Evolutionary conservation across 805 yeast species (phyloP), one percentile per base, ranked within the genome.

Genomic region (Wickerhamiella dianesei): DNA sequence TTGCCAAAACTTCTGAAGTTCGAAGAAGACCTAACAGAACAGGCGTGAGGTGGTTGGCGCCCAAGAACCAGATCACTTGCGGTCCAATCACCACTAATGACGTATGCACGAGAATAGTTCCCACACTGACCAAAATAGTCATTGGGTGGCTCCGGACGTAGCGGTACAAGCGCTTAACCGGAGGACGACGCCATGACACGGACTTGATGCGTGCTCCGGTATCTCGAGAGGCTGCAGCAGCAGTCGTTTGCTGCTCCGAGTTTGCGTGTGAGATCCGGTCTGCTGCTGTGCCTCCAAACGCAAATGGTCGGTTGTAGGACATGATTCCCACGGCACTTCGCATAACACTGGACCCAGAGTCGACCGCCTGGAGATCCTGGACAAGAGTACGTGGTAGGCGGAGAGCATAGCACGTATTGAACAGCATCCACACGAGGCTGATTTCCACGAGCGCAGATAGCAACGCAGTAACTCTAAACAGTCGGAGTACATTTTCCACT

Each of bases 391-490:
- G 49, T 9, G 59, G 57, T 6, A 56, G 46, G 32, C 52, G 46
- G 35, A 57, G 48, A 1, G 59, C 60, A 44, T 50, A 57, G 50
- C 60, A 57, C 1, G 59, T 54, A 5, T 46, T 22, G 45, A 49
- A 52, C 25, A 57, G 53, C 46, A 49, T 53, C 40, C 40, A 48
- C n/a, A 56, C 41, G 18, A 56, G 45, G 4, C 48, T 35, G 25
- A 42, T 42, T 43, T 56, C 58, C 17, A 53, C 48, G 14, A 56
- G 35, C 21, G 47, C 19, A 2, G 56, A 43, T 17, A 45, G 29
- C 1, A 45, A 18, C 29, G 50, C 45, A 4, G 42, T 29, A 29
- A 51, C 41, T 3, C 52, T 42, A 5, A 52, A 2, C 20, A 52
- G 40, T n/a, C 40, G 18, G 19, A 47, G 29, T 22, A 41, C 32